These are phyloP conservation scores for Themeda triandra DNA, from an alignment of 176 grass and related monocot species.

Conservation along the genomic window DNA sequence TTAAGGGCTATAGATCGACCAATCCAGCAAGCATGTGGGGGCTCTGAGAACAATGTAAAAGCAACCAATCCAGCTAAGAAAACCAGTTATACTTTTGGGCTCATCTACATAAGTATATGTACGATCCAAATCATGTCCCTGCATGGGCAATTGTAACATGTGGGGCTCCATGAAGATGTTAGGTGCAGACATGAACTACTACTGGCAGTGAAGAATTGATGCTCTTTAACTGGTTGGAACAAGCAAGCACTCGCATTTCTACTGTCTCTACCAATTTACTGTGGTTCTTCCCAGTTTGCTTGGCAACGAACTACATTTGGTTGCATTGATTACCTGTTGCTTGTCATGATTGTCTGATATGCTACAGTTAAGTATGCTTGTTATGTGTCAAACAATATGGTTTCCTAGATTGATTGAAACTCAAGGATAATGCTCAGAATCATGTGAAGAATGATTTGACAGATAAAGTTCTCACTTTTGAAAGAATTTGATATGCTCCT, in stretches of 20 bases:
- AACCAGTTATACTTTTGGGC: background rate
- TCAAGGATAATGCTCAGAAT: background rate
- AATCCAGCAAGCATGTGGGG: background rate
- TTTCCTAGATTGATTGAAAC: conserved; percentile 29
- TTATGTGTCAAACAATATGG: conserved; percentile 28
- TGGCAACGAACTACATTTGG: conserved; percentile 33
- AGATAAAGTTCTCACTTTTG: conserved; percentile 49
- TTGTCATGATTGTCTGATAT: conserved; percentile 17
- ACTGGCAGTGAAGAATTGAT: conserved; percentile 3
- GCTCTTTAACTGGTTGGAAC: conserved; percentile 28
- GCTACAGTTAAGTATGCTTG: conserved; percentile 47
- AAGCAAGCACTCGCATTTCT: conserved; percentile 41
- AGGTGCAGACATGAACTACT: conserved; percentile 33
- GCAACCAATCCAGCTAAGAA: background rate
- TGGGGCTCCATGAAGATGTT: conserved; percentile 34
- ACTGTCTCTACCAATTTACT: conserved; percentile 20
- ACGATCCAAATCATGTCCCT: conserved; percentile 14
- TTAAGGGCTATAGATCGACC: background rate
- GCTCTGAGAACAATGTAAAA: background rate
- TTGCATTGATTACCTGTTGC: conserved; percentile 47
- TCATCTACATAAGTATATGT: conserved; percentile 36
- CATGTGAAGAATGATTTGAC: background rate
- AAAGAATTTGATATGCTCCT: conserved; percentile 48
- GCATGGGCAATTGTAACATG: conserved; percentile 18
- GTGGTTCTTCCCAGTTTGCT: conserved; percentile 6